phyloP scores from a whole-genome alignment of 2,329 filamentous ascomycete genomes.

The Paraconiothyrium brasiliense region DNA sequence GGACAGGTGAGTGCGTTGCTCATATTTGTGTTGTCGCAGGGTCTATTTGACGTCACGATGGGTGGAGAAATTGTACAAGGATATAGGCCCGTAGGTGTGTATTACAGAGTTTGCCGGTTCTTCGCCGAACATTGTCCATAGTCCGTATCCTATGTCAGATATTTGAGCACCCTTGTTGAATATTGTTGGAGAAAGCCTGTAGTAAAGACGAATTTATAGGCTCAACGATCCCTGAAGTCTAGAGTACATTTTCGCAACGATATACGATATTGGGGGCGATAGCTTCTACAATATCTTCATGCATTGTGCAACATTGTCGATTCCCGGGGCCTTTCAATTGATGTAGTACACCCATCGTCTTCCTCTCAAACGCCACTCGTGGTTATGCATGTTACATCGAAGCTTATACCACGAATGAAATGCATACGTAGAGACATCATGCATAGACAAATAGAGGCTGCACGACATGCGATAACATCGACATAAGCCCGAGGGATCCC shows the following conservation, averaged over 20 bases:
- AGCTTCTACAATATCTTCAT: no score
- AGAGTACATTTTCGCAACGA: no score
- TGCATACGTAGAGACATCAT: no score
- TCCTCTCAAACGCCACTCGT: no score
- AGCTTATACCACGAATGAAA: no score
- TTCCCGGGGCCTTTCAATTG: no score
- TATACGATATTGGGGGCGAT: no score
- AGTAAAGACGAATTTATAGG: background rate
- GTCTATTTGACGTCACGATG: constrained; percentile 9
- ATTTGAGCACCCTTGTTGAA: background rate
- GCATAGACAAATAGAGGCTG: background rate
- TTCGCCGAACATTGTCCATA: background rate
- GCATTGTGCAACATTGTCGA: no score
- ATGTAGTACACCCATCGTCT: no score
- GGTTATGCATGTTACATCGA: no score
- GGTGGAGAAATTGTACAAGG: background rate
- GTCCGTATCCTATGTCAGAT: background rate
- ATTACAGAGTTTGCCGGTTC: background rate
- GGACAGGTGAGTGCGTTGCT: background rate
- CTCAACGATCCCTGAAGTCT: background rate
- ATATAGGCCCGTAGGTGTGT: background rate
- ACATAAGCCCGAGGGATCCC: background rate
- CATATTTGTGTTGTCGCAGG: constrained; percentile 4
- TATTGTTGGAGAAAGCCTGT: background rate
- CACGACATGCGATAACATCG: background rate